Conservation (phyloP, 345 rosid species). For the Citrus trifoliata region DNA sequence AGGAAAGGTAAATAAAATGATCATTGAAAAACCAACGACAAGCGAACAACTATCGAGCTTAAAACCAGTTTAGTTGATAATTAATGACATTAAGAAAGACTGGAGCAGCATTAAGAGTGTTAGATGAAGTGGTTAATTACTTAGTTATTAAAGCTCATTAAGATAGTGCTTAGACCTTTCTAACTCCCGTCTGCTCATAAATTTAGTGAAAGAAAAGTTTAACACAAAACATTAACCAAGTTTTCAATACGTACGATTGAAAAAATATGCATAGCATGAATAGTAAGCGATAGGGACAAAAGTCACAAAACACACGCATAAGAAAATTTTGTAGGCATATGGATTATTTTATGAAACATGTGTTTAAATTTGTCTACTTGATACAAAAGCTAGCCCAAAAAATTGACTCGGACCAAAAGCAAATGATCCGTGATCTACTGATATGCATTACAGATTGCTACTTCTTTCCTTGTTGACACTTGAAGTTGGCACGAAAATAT, state of each 20-base stretch:
- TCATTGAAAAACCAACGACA: too few relatives aligned
- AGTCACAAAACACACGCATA: not conserved
- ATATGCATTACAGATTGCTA: not conserved
- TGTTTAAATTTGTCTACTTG: not conserved
- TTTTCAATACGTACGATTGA: not conserved
- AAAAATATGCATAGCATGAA: fast-evolving
- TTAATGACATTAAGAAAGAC: too few relatives aligned
- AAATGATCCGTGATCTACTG: too few relatives aligned
- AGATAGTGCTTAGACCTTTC: not conserved
- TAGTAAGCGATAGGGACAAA: too few relatives aligned
- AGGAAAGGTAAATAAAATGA: too few relatives aligned
- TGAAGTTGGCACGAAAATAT: not conserved
- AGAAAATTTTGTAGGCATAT: not conserved
- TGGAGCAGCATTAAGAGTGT: not conserved
- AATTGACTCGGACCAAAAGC: not conserved
- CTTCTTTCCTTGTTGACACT: not conserved
- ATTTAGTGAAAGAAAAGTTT: not conserved
- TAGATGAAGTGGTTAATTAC: not conserved
- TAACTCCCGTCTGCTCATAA: not conserved
- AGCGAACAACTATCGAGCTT: too few relatives aligned
- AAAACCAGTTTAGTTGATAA: too few relatives aligned
- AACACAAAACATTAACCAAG: not conserved
- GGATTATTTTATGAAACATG: not conserved
- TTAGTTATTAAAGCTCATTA: not conserved
- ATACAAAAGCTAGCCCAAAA: not conserved